Evolutionary conservation across 2,329 filamentous ascomycete species (phyloP).

Genomic region (Cryphonectria parasitica): DNA sequence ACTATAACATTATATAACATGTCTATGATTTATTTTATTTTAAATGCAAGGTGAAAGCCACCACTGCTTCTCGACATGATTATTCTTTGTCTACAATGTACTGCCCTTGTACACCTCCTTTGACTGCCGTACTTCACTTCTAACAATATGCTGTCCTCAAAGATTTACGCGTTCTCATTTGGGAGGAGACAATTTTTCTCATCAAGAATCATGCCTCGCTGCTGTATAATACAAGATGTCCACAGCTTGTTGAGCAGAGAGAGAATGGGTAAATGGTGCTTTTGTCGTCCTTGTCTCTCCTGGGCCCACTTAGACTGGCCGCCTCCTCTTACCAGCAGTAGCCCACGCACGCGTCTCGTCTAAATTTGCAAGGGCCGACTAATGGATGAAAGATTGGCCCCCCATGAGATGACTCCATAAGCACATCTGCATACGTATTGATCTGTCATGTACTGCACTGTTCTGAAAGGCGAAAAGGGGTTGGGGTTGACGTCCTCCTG

Average conservation of each 20-base stretch:
- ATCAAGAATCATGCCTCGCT: too few relatives aligned
- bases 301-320: not conserved
- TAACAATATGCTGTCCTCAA: too few relatives aligned
- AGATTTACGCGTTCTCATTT: too few relatives aligned
- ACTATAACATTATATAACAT: not conserved
- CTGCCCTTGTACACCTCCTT: too few relatives aligned
- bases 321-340: not conserved
- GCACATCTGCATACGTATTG: not conserved
- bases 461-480: too few relatives aligned
- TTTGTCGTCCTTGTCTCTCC: not conserved
- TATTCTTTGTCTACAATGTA: too few relatives aligned
- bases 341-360: not conserved
- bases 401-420: not conserved
- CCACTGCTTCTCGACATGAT: too few relatives aligned
- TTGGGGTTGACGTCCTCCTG: not conserved
- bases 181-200: too few relatives aligned
- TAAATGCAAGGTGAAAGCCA: too few relatives aligned
- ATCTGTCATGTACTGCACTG: too few relatives aligned
- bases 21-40: not conserved
- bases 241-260: not conserved
- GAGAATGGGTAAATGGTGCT: not conserved
- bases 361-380: not conserved
- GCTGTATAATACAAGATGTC: not conserved
- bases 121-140: too few relatives aligned
- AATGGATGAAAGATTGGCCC: not conserved